phyloP scores from a whole-genome alignment of 1,139 yeast species.

The Debaryomyces nepalensis region DNA sequence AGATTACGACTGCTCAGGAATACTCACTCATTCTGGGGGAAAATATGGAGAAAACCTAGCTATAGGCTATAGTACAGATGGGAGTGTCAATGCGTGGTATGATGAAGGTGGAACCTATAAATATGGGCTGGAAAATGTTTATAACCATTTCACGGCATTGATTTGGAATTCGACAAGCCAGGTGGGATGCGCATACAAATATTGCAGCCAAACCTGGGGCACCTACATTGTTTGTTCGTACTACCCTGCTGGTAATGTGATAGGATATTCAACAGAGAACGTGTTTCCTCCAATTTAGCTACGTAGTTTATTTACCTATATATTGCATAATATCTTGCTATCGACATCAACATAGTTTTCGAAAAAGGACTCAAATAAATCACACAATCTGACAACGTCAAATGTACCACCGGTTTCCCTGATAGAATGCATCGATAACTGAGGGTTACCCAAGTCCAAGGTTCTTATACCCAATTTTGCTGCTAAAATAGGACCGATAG shows the following conservation, averaged over 20 bases:
- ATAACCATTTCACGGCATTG: constrained; percentile 48
- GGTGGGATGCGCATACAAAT: constrained; percentile 45
- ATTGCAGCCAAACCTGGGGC: constrained; percentile 52
- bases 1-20: constrained; percentile 39
- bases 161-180: constrained; percentile 42
- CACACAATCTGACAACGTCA: constrained; percentile 68
- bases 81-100: constrained; percentile 44
- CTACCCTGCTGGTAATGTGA: constrained; percentile 63
- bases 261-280: constrained; percentile 36
- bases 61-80: constrained; percentile 37
- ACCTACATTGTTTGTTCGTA: constrained; percentile 65
- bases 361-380: constrained; percentile 67
- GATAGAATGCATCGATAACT: constrained; percentile 92
- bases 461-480: constrained; percentile 90
- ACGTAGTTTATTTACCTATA: constrained; percentile 12
- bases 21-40: constrained; percentile 40
- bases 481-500: constrained; percentile 93
- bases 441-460: constrained; percentile 91
- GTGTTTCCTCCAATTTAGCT: constrained; percentile 29
- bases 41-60: constrained; percentile 46
- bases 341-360: constrained; percentile 39
- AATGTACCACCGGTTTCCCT: constrained; percentile 90
- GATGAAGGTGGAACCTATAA: constrained; percentile 34
- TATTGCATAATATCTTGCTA: constrained; percentile 33
- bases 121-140: constrained; percentile 31